Evolutionary conservation across 306 rosid genomes (phyloP).

Genomic region (Fagus crenata): DNA sequence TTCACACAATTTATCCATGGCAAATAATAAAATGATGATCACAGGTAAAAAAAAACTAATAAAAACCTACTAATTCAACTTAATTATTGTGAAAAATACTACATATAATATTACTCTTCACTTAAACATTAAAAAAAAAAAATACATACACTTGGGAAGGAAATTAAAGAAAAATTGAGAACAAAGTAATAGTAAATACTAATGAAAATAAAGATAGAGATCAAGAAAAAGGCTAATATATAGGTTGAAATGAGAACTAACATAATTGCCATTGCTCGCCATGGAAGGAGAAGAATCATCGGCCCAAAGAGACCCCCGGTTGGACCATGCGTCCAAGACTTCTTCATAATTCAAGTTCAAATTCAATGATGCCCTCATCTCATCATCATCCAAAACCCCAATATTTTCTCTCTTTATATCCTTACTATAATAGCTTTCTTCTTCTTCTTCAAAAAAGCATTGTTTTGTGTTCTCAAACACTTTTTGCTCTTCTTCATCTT

Average conservation of each 20-base stretch:
- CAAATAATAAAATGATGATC: no score
- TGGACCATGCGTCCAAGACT: constrained; percentile 84
- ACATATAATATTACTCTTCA: no score
- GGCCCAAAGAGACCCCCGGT: constrained; percentile 72
- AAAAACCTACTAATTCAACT: no score
- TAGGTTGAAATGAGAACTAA: constrained; percentile 37
- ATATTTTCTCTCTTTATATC: constrained; percentile 45
- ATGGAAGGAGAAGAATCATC: constrained; percentile 50
- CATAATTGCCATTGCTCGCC: constrained; percentile 47
- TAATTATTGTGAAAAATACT: no score
- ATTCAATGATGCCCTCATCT: constrained; percentile 47
- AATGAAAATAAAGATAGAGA: no score
- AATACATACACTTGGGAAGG: no score
- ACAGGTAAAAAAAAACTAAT: no score
- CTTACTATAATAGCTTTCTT: constrained; percentile 18
- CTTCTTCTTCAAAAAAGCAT: constrained; percentile 40
- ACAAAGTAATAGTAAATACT: no score
- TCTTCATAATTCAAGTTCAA: constrained; percentile 80
- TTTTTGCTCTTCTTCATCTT: constrained; percentile 34
- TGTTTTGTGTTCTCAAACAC: constrained; percentile 9
- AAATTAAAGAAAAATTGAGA: no score
- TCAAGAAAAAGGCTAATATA: neutral
- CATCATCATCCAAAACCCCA: constrained; percentile 56
- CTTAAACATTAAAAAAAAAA: no score
- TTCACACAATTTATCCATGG: no score